These are phyloP conservation scores for Eucalyptus caleyi DNA, from an alignment of 345 rosid species.

Conservation along the genomic window DNA sequence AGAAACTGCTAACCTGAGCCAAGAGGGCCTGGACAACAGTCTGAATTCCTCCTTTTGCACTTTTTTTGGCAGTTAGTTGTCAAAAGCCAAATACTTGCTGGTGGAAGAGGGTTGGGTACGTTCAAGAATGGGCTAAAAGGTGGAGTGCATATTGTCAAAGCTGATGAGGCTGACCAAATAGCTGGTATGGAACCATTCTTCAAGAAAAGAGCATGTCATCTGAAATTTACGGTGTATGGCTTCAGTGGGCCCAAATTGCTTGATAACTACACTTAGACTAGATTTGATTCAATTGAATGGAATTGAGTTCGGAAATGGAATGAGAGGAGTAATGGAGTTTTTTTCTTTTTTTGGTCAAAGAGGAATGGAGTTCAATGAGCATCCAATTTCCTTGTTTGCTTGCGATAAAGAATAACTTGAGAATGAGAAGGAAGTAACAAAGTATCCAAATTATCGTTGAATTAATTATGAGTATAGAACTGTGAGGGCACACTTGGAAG, in stretches of 20 bases:
- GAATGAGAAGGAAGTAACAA: neutral
- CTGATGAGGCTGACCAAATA: conserved; percentile 60
- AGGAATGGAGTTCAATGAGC: neutral
- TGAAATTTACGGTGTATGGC: neutral
- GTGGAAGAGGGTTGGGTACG: conserved; percentile 95
- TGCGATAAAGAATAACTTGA: neutral
- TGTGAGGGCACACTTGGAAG: neutral
- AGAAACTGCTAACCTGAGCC: neutral
- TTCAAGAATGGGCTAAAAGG: conserved; percentile 87
- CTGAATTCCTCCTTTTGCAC: neutral
- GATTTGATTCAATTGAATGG: neutral
- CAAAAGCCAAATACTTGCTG: conserved; percentile 98
- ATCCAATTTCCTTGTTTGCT: neutral
- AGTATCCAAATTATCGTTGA: neutral
- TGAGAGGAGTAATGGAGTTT: neutral
- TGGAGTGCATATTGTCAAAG: conserved; percentile 88
- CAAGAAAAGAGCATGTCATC: neutral
- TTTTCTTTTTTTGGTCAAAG: neutral
- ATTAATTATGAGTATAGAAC: neutral
- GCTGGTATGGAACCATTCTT: conserved; percentile 41
- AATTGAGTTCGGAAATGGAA: neutral
- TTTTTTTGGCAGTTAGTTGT: conserved; percentile 62
- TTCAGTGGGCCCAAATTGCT: neutral
- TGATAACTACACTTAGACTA: neutral
- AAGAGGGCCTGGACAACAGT: neutral